phyloP scores from a whole-genome alignment of 1,284 basidiomycete genomes.

The Stereum hirsutum region DNA sequence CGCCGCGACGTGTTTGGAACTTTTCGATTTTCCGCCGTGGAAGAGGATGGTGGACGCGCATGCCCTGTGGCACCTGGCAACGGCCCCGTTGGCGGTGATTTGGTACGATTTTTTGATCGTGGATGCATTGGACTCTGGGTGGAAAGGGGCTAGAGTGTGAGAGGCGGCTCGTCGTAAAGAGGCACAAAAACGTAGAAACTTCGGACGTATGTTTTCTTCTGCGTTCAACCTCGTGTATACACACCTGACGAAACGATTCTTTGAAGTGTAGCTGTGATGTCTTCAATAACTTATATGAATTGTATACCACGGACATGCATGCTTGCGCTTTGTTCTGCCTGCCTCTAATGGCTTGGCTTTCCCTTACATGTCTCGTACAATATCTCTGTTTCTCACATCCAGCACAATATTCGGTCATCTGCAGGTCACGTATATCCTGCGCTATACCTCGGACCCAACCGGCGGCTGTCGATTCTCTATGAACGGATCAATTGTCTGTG shows the following conservation, averaged over 20 bases:
- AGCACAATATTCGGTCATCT: too few relatives aligned
- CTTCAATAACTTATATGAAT: not conserved
- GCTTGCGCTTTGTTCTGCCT: not conserved
- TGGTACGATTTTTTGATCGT: conserved; percentile 82
- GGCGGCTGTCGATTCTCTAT: too few relatives aligned
- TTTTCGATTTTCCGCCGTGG: conserved; percentile 89
- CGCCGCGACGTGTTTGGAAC: conserved; percentile 72
- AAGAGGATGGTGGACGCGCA: conserved; percentile 83
- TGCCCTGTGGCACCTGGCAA: conserved; percentile 89
- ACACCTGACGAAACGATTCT: not conserved
- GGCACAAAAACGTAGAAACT: not conserved
- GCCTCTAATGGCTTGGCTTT: too few relatives aligned
- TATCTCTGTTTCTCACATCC: too few relatives aligned
- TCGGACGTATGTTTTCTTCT: not conserved
- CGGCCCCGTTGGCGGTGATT: conserved; percentile 66
- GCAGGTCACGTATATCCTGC: too few relatives aligned
- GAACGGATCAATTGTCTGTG: too few relatives aligned
- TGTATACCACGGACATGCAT: not conserved
- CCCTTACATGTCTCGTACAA: too few relatives aligned
- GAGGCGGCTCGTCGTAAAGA: too few relatives aligned
- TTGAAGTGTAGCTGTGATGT: not conserved
- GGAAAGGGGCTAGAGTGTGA: conserved; percentile 18
- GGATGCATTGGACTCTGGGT: conserved; percentile 52
- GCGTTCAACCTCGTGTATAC: not conserved
- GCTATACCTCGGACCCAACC: too few relatives aligned